Evolutionary conservation across 768 basidiomycete species (phyloP), one percentile per base, ranked within the genome.

Genomic region (Paxillus rubicundulus): DNA sequence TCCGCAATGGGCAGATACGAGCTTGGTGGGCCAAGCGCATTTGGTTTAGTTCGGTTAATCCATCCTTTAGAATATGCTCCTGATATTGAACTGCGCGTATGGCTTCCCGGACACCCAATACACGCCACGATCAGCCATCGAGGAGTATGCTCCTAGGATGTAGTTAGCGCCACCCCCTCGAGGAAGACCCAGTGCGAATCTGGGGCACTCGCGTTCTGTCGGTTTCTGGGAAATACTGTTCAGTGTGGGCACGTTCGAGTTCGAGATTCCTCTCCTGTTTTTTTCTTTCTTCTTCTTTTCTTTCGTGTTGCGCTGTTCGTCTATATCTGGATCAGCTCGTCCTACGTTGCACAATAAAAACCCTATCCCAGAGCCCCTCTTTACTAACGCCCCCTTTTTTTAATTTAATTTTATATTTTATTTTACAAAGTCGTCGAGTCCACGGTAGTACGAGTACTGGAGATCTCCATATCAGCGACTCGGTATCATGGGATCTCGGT

Each of bases 1-100:
- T 0, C 80, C 81, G 36, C 77, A 78, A n/a, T 80, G 84, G 73
- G 83, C 78, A 58, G 50, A 73, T 18, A 80, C 28, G 72, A 70
- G 33, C 65, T 75, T 5, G 83, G 82, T 1, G 82, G 79, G 1
- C 80, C 82, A 0, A 49, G 62, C 14, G 80, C 80, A 2, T 85
- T 85, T 46, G 81, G 78, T 77, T 81, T 47, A 9, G 69, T 69
- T 44, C 18, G 78, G 77, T 81, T 47, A 9, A 67, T 69, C 44
- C 18, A 21, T 32, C 12, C 44, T 43, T 12, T 50, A 47, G 38
- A 24, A 28, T 27, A 13, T 4, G 45, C 24, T 21, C 17, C 21
- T 13, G 10, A 52, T 37, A 47, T 50, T 62, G 52, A 63, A 63
- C 53, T 6, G 20, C 14, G n/a, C 40, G 10, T 17, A 13, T 40